Conservation (phyloP, 148 eudicot species). For the Oxyria digyna region DNA sequence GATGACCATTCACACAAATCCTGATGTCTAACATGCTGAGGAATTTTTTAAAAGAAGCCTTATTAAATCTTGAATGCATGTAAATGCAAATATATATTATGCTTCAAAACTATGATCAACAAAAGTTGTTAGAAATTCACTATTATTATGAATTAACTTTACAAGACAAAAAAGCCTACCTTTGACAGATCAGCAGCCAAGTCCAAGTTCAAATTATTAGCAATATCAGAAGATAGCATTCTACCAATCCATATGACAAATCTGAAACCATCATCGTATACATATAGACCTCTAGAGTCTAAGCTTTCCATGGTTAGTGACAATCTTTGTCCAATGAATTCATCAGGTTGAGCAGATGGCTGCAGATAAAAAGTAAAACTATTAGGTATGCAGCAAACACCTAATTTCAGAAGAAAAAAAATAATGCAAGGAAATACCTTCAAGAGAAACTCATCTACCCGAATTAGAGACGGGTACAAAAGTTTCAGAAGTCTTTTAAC, state of each 20-base stretch:
- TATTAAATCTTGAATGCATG: background rate
- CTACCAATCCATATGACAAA: conserved; percentile 95
- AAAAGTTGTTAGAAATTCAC: background rate
- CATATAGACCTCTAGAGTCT: conserved; percentile 81
- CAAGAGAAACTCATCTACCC: conserved; percentile 62
- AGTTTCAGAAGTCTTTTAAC: conserved; percentile 67
- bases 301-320: conserved; percentile 79
- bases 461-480: conserved; percentile 70
- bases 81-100: background rate
- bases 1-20: background rate
- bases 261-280: conserved; percentile 85
- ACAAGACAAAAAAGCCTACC: conserved; percentile 29
- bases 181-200: conserved; percentile 56
- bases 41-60: background rate
- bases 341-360: conserved; percentile 35
- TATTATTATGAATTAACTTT: background rate
- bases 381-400: conserved; percentile 9
- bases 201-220: conserved; percentile 57
- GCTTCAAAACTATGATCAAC: background rate
- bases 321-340: conserved; percentile 36
- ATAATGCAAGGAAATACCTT: conserved; percentile 33
- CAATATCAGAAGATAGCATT: conserved; percentile 70
- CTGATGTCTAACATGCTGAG: background rate
- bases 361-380: conserved; percentile 17
- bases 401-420: conserved; percentile 3